These are phyloP conservation scores for Fusarium ambrosium DNA, from an alignment of 2,329 filamentous ascomycete genomes.

Conservation along the genomic window DNA sequence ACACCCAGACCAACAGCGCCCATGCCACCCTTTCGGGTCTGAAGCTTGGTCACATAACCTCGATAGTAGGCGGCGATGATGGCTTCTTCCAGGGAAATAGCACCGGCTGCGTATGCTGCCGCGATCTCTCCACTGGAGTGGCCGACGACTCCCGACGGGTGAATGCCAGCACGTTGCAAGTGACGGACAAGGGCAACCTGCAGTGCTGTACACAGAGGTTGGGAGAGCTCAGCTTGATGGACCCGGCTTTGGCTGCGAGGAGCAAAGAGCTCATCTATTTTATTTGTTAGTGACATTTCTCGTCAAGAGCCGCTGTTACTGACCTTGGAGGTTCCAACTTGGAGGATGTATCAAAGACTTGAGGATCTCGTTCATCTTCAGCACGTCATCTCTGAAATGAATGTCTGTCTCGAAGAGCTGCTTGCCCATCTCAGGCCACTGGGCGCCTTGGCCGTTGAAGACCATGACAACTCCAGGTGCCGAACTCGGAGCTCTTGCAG, in stretches of 20 bases:
- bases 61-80: neutral
- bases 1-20: conserved; percentile 16
- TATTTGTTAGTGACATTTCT: neutral
- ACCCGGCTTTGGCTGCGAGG: neutral
- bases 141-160: neutral
- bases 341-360: neutral
- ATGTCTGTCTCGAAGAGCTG: neutral
- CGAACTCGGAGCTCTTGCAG: neutral
- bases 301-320: neutral
- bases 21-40: neutral
- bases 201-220: neutral
- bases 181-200: neutral
- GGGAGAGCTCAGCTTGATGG: neutral
- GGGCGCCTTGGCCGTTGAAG: conserved; percentile 43
- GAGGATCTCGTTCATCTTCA: neutral
- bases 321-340: neutral
- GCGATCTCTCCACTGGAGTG: conserved; percentile 3
- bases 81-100: neutral
- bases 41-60: neutral
- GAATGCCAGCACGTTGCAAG: neutral
- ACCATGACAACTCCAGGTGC: neutral
- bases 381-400: neutral
- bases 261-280: neutral
- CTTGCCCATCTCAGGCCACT: conserved; percentile 42
- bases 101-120: neutral